phyloP scores from a whole-genome alignment of 2,329 filamentous ascomycete species.

The Colletotrichum musae region DNA sequence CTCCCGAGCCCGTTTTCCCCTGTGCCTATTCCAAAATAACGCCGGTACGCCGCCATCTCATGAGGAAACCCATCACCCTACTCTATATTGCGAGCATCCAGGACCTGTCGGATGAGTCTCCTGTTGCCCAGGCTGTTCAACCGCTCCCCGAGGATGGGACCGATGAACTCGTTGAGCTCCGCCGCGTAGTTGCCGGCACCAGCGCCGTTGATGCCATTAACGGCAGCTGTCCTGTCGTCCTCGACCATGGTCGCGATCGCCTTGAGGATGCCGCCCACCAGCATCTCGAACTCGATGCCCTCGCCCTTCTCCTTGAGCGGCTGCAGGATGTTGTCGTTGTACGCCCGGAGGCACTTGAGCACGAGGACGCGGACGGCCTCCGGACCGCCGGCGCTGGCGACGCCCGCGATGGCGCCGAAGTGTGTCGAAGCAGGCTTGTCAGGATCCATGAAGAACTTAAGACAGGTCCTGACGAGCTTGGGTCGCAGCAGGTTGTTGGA shows the following conservation, averaged over 20 bases:
- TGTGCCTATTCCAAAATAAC: constrained; percentile 40
- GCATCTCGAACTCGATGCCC: constrained; percentile 67
- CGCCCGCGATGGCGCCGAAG: constrained; percentile 88
- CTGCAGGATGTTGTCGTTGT: constrained; percentile 67
- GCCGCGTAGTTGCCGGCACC: constrained; percentile 54
- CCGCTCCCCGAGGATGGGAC: constrained; percentile 66
- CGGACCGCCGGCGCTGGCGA: constrained; percentile 81
- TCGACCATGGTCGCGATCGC: constrained; percentile 63
- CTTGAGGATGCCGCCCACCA: constrained; percentile 70
- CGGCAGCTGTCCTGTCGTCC: constrained; percentile 26
- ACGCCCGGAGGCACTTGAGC: constrained; percentile 68
- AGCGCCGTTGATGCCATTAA: constrained; percentile 39
- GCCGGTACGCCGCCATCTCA: constrained; percentile 40
- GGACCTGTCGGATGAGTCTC: constrained; percentile 63
- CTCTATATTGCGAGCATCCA: constrained; percentile 70
- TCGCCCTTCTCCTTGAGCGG: constrained; percentile 68
- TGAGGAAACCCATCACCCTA: constrained; percentile 50
- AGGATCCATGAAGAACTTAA: constrained; percentile 92
- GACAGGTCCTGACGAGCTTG: constrained; percentile 90
- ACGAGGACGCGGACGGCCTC: constrained; percentile 71
- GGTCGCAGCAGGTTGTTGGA: constrained; percentile 87
- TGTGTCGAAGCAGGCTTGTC: constrained; percentile 86
- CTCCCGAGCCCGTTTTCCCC: constrained; percentile 34
- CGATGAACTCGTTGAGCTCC: constrained; percentile 69
- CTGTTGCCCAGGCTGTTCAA: constrained; percentile 63